Base-by-base conservation (phyloP, 2,329 filamentous ascomycete genomes). In the Neodidymelliopsis sp. region DNA sequence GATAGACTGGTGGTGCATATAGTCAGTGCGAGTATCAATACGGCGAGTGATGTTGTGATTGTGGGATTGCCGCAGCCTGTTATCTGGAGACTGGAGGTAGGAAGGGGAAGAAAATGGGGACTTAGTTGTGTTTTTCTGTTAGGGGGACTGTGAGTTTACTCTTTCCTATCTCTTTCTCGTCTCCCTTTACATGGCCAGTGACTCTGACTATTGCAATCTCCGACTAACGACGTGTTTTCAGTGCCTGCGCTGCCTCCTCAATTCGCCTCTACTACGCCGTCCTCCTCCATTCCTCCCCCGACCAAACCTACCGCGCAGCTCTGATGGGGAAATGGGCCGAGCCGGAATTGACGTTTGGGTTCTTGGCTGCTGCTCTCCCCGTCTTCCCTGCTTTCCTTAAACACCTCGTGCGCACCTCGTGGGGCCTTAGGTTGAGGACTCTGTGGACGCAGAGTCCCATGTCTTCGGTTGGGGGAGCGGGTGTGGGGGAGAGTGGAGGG, bases 251-350 rank as follows among this genome's bases (percentile, higher is more conserved):
- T 6, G 35, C 35, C 12, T 56, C 59, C 0, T 29, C 45, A 2
- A 31, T 53, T 18, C 57, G 57, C 9, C 25, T 63, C 4, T 57
- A 53, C 49, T 54, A 51, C 37, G 19, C 56, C 1, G 24, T 59
- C 22, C 22, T 18, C 3, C 34, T 63, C 12, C 49, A 49, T 23
- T 12, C 29, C 7, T 43, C 40, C 2, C 20, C 36, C 5, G 60
- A 63, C 29, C 15, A 43, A 6, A 61, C 46, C 6, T 61, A 59
- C 28, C 36, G 38, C 27, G 51, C 33, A 10, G 55, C 31, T 2
- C 28, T 49, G 4, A 53, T 62, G 43, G 57, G 57, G 5, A 54
- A 60, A 40, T 62, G 54, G 59, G 37, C 38, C 6, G 47, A 53
- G 22, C 51, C 54, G 2, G 56, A 62, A 35, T 22, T 62, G 9